Conservation (phyloP, 805 yeast genomes). For the Saturnispora serradocipensis region DNA sequence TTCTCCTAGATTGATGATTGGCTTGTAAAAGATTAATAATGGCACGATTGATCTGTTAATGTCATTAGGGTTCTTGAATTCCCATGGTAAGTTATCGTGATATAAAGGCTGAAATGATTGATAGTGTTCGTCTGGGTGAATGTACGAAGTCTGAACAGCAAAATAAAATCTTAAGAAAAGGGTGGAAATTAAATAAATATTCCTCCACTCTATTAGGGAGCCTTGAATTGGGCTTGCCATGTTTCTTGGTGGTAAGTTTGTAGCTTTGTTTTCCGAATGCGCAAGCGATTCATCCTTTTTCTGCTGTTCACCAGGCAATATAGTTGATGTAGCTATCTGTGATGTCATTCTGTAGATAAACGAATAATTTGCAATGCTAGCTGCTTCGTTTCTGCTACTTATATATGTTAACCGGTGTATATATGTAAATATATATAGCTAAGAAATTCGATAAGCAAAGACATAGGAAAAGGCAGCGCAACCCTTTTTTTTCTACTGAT, state of each 20-base stretch:
- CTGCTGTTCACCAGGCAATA: background rate
- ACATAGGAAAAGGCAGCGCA: background rate
- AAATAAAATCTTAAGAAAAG: slow-evolving; percentile 44
- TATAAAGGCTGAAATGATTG: slow-evolving; percentile 78
- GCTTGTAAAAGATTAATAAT: slow-evolving; percentile 60
- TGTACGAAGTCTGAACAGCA: slow-evolving; percentile 66
- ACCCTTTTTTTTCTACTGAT: background rate
- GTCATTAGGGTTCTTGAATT: slow-evolving; percentile 38
- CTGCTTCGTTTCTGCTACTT: background rate
- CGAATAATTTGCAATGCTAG: background rate
- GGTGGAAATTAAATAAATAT: slow-evolving; percentile 32
- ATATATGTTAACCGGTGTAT: background rate
- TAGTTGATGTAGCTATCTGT: background rate
- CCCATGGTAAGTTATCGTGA: slow-evolving; percentile 67
- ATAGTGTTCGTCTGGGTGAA: slow-evolving; percentile 97
- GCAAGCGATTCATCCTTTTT: background rate
- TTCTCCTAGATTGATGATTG: slow-evolving; percentile 38
- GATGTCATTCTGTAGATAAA: background rate
- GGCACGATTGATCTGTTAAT: slow-evolving; percentile 72
- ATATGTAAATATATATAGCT: background rate
- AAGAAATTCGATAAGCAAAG: background rate
- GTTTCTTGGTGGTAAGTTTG: background rate
- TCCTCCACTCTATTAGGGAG: slow-evolving; percentile 31
- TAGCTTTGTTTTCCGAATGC: background rate
- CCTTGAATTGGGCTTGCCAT: background rate